Evolutionary conservation across 257 asterid species (phyloP).

Genomic region (Fraxinus pennsylvanica): DNA sequence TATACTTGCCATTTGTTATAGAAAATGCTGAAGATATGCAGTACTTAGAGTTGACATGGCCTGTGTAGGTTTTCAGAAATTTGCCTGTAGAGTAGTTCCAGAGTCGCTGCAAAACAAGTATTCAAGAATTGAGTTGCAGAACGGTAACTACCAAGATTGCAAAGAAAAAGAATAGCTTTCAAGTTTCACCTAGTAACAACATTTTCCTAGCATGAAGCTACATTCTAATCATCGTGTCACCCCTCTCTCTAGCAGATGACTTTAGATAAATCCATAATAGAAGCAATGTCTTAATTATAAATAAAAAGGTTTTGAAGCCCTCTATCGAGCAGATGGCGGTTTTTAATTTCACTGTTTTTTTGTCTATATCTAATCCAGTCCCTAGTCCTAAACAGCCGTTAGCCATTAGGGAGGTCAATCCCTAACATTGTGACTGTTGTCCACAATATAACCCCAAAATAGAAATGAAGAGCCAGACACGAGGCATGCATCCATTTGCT

Average conservation of each 20-base stretch:
- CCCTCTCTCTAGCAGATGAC: not conserved
- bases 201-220: not conserved
- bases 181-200: not conserved
- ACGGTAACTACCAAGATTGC: not conserved
- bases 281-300: not conserved
- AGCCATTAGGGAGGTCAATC: not conserved
- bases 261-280: not conserved
- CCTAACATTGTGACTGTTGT: too few relatives aligned
- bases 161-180: not conserved
- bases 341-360: too few relatives aligned
- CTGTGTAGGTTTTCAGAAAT: conserved; percentile 83
- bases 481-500: not conserved
- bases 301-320: not conserved
- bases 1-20: conserved; percentile 82
- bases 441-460: not conserved
- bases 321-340: not conserved
- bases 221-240: not conserved
- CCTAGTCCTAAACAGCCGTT: not conserved
- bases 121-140: conserved; percentile 6
- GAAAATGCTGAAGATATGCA: conserved; percentile 82
- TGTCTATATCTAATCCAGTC: not conserved
- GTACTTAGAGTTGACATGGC: conserved; percentile 79
- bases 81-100: conserved; percentile 86
- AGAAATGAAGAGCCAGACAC: not conserved
- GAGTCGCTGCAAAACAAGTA: conserved; percentile 65